These are phyloP conservation scores for Notholithocarpus densiflorus DNA, from an alignment of 306 rosid species.

Conservation along the genomic window DNA sequence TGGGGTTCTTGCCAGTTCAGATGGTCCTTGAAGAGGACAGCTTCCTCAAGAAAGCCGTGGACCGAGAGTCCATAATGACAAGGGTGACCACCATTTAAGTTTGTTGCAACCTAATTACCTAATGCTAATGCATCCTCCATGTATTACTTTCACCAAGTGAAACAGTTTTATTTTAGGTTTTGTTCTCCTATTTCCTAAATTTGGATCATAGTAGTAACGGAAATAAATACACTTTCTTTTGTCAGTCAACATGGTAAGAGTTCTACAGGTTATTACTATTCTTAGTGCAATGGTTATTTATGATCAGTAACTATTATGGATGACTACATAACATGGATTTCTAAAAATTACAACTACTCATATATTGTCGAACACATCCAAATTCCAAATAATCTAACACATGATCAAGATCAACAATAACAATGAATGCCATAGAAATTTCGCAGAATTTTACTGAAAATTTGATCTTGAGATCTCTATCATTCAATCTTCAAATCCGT, in stretches of 20 bases:
- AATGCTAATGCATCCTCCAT: background rate
- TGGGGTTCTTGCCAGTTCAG: slow-evolving; percentile 70
- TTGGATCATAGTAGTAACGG: background rate
- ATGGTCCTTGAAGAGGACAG: slow-evolving; percentile 66
- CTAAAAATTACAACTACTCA: too few relatives aligned
- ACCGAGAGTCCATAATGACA: slow-evolving; percentile 35
- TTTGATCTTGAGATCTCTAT: background rate
- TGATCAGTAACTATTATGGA: too few relatives aligned
- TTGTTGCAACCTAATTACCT: background rate
- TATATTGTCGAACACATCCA: background rate
- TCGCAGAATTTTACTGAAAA: background rate
- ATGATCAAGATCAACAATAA: background rate
- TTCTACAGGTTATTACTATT: background rate
- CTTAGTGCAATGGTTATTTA: background rate
- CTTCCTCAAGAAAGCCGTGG: slow-evolving; percentile 66
- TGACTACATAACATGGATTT: too few relatives aligned
- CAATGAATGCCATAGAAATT: background rate
- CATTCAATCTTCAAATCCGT: background rate
- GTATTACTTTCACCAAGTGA: background rate
- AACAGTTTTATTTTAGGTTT: background rate
- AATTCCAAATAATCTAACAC: background rate
- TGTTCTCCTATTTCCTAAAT: background rate
- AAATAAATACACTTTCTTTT: background rate
- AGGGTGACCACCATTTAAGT: slow-evolving; percentile 21
- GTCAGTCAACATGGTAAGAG: background rate